A percentile compares a stretch with the other conserved stretches of the same genome.
phyloP scores from a whole-genome alignment of 495 filamentous ascomycete genomes.

The Paragyromitra xinjiangensis region DNA sequence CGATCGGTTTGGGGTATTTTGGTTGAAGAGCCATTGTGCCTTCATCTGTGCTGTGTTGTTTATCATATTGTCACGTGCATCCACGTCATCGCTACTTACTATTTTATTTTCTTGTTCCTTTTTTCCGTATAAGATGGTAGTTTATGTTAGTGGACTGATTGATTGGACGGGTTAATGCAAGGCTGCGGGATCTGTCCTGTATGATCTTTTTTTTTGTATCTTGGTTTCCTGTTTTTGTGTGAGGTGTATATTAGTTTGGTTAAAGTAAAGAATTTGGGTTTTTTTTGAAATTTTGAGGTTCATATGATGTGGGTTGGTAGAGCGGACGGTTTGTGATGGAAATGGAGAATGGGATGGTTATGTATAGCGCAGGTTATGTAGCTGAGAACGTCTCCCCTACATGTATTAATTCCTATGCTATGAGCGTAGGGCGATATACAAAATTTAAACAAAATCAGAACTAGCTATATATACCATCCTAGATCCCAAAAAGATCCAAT shows the following conservation, averaged over 20 bases:
- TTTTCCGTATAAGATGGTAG: constrained; percentile 16
- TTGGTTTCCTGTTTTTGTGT: not conserved
- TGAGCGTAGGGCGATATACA: too few relatives aligned
- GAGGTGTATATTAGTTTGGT: constrained; percentile 32
- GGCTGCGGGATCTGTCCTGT: constrained; percentile 29
- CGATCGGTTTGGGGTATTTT: constrained; percentile 9
- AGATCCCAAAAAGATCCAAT: too few relatives aligned
- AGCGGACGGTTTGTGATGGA: not conserved
- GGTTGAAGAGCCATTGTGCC: not conserved
- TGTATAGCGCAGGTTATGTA: too few relatives aligned
- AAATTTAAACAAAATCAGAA: too few relatives aligned
- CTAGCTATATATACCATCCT: too few relatives aligned
- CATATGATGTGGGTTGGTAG: not conserved
- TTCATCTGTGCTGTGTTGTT: not conserved
- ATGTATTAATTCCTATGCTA: too few relatives aligned
- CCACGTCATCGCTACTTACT: constrained; percentile 18
- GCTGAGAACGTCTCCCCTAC: too few relatives aligned
- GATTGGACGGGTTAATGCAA: constrained; percentile 20
- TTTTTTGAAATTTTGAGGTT: constrained; percentile 3
- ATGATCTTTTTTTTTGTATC: constrained; percentile 29
- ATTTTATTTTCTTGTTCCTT: not conserved
- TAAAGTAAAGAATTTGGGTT: constrained; percentile 23
- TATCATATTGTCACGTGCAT: constrained; percentile 16
- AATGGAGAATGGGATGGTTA: too few relatives aligned
- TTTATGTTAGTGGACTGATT: not conserved